Percentiles rank a stretch among this genome's conserved stretches.
Evolutionary conservation across 1,284 basidiomycete genomes (phyloP).

Genomic region (Irpex sp.): DNA sequence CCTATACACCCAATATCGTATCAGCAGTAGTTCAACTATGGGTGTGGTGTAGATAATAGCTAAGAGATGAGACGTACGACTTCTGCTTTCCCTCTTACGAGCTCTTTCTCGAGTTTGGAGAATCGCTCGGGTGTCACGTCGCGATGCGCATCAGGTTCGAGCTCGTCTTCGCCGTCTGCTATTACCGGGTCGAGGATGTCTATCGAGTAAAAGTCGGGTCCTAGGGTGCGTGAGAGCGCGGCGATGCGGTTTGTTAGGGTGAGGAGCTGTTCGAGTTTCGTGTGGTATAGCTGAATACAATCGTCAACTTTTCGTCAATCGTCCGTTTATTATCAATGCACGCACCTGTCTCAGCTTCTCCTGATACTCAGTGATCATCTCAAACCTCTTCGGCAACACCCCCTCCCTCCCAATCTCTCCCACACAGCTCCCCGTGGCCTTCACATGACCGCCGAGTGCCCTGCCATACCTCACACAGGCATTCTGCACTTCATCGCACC

Average conservation of each 20-base stretch:
- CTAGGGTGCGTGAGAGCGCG: conserved; percentile 56
- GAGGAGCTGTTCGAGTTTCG: conserved; percentile 72
- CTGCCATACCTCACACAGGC: conserved; percentile 60
- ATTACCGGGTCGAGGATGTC: conserved; percentile 52
- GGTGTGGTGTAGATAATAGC: too few species aligned
- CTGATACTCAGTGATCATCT: conserved; percentile 60
- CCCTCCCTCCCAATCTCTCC: conserved; percentile 58
- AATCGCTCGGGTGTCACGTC: conserved; percentile 80
- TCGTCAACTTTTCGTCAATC: background rate
- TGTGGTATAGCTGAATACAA: conserved; percentile 59
- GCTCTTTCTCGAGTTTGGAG: conserved; percentile 73
- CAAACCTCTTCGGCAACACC: conserved; percentile 64
- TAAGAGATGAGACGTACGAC: conserved; percentile 65
- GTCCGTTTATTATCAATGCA: conserved; percentile 4
- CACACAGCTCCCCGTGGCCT: conserved; percentile 54
- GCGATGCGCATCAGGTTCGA: conserved; percentile 40
- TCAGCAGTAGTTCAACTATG: too few species aligned
- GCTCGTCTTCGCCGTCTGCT: conserved; percentile 39
- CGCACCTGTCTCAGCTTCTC: conserved; percentile 74
- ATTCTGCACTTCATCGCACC: conserved; percentile 59
- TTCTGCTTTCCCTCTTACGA: conserved; percentile 76
- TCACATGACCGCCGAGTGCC: conserved; percentile 68
- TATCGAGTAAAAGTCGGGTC: conserved; percentile 51
- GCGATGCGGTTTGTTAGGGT: conserved; percentile 62
- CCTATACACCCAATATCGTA: conserved; percentile 43